phyloP scores from a whole-genome alignment of 352 stramenopile genomes.

The Blastocystis hominis region DNA sequence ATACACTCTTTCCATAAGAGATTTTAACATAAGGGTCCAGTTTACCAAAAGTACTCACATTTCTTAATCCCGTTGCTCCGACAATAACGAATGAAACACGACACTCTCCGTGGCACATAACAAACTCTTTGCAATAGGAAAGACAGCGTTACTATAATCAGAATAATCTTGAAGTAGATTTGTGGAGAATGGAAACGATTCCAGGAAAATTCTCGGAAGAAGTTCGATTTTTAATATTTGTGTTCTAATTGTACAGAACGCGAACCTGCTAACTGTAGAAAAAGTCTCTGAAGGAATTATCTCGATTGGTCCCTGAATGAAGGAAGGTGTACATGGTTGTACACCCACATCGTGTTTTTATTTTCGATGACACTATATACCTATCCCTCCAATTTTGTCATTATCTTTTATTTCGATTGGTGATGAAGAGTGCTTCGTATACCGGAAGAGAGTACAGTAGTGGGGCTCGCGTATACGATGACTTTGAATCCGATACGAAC shows the following conservation, averaged over 20 bases:
- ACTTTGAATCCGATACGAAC: background rate
- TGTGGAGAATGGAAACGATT: background rate
- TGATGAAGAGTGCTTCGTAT: conserved; percentile 35
- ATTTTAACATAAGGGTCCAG: conserved; percentile 33
- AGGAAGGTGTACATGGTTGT: background rate
- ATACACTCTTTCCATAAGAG: conserved; percentile 10
- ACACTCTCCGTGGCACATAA: conserved; percentile 52
- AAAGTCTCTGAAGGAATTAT: background rate
- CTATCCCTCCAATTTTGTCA: background rate
- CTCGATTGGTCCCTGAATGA: background rate
- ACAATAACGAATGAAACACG: conserved; percentile 32
- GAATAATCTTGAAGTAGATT: background rate
- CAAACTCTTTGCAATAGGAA: background rate
- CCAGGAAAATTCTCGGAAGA: conserved; percentile 40
- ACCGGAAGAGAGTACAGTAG: background rate
- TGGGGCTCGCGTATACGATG: background rate
- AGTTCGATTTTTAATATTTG: background rate
- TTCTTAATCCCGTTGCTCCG: conserved; percentile 19
- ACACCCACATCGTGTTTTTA: background rate
- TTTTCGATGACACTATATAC: background rate
- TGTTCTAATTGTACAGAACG: background rate
- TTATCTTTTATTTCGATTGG: background rate
- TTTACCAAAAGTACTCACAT: conserved; percentile 46
- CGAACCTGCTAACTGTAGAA: background rate
- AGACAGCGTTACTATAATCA: background rate